Conservation (phyloP, 352 stramenopile genomes). For the Phytophthora sp. region DNA sequence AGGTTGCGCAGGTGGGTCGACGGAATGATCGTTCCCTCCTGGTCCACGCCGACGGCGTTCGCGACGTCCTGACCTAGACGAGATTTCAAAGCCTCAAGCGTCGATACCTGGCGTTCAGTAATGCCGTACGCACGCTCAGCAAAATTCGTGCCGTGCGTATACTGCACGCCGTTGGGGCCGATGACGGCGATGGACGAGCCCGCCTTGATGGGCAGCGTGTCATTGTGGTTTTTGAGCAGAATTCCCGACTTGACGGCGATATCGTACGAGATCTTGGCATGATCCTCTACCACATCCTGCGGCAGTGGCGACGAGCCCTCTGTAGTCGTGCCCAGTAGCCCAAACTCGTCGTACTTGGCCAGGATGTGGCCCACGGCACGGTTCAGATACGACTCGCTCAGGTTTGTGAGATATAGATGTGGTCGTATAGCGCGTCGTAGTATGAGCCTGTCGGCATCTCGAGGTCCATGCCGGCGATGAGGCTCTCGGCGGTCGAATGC, state of each 20-base stretch:
- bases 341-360: slow-evolving; percentile 44
- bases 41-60: too few species aligned
- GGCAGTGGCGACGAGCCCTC: slow-evolving; percentile 31
- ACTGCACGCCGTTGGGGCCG: slow-evolving; percentile 42
- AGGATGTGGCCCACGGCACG: slow-evolving; percentile 39
- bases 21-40: too few species aligned
- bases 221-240: slow-evolving; percentile 41
- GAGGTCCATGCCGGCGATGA: slow-evolving; percentile 41
- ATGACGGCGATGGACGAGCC: slow-evolving; percentile 35
- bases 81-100: too few species aligned
- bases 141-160: too few species aligned
- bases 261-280: slow-evolving; percentile 38
- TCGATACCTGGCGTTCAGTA: too few species aligned
- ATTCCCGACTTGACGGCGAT: slow-evolving; percentile 43
- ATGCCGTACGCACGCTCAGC: too few species aligned
- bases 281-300: slow-evolving; percentile 29
- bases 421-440: slow-evolving; percentile 43
- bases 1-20: too few species aligned
- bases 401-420: slow-evolving; percentile 42
- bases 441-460: slow-evolving; percentile 41
- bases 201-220: slow-evolving; percentile 27
- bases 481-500: slow-evolving; percentile 37
- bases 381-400: slow-evolving; percentile 44
- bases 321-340: slow-evolving; percentile 33
- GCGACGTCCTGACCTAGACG: too few species aligned